Base-by-base conservation (phyloP, 176 grass and related monocot species). In the Musa beccarii region DNA sequence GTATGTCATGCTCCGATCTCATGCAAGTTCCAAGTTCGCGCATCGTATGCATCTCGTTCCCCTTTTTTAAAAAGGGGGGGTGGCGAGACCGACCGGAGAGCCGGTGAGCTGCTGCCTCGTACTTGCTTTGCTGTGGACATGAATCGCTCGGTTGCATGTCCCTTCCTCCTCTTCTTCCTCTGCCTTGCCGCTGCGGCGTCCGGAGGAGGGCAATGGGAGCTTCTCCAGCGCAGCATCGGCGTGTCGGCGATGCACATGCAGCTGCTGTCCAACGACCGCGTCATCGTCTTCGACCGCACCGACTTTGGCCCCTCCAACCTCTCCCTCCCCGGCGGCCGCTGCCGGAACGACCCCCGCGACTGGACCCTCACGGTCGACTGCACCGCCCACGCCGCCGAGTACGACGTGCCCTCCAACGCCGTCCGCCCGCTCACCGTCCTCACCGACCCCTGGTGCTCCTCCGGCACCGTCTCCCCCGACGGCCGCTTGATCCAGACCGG, bases 281-380 rank as follows among this genome's bases (percentile, higher is more conserved):
- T 71, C 43, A 52, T 71, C 16, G 10, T 71, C 68, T 71, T 71
- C 43, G 68, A 71, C 68, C 68, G 68, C 68, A 71, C 68, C 68
- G 68, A 71, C 68, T 71, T 71, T 9, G 68, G 68, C 68, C 68
- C 68, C 68, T 71, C 68, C 68, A 71, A 71, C 43, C 68, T 71
- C 68, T 71, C 68, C 68, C 68, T 71, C 49, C 13, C 28, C 68
- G 68, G 2, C 68, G 68, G 68, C 49, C 34, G 50, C 49, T 71
- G 68, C 68, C 68, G 68, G 49, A 9, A 71, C 50, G 68, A 71
- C 68, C 34, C 34, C 68, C 17, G 50, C 50, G 68, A 71, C 16
- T 21, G 68, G 68, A 51, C 9, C 16, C 68, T 71, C 68, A 71
- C 51, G 49, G 8, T 21, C 34, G 68, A 71, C 49, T 71, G 68